Evolutionary conservation across 495 filamentous ascomycete species (phyloP), one percentile per base, ranked within the genome.

Genomic region (Chlorociboria aeruginascens): DNA sequence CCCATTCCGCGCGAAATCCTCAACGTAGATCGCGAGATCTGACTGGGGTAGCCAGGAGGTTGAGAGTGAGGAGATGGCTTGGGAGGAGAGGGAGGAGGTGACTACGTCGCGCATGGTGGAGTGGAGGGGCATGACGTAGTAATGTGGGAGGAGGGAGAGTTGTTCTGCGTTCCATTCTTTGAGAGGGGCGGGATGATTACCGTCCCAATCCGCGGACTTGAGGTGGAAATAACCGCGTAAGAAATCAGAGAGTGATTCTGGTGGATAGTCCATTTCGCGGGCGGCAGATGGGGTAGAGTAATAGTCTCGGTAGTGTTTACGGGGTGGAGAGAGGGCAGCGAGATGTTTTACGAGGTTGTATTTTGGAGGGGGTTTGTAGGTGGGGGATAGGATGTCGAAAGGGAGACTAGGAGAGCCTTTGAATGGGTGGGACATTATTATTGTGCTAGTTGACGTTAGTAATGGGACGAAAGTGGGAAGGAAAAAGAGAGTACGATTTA

Each of bases 251-350:
- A 85, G 64, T 3, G 77, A 75, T 48, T 74, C 67, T 0, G 59
- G 49, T 4, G 73, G 70, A 12, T 56, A 50, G n/a, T 67, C 65
- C 79, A 82, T 84, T 16, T 85, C 77, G 0, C 34, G n/a, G 29
- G 69, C 74, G 1, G 79, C 79, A 2, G 61, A 43, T 0, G 66
- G 45, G 13, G 73, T 78, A 0, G 76, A 79, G 56, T 84, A 83
- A 60, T 84, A 83, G 73, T 71, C 78, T 57, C 79, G 81, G 64
- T 85, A 85, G 51, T 85, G 78, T 51, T 84, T 84, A 33, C 77
- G 59, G 3, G 76, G 73, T 30, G 65, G 61, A 3, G 67, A 57
- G 7, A 77, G 64, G 25, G 61, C 53, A 8, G 72, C 73, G 8
- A 86, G 66, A 14, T 72, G 71, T 33, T 66, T 65, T 41, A 78